These are phyloP conservation scores for Suillus cothurnatus DNA, from an alignment of 768 basidiomycete species.

Conservation along the genomic window DNA sequence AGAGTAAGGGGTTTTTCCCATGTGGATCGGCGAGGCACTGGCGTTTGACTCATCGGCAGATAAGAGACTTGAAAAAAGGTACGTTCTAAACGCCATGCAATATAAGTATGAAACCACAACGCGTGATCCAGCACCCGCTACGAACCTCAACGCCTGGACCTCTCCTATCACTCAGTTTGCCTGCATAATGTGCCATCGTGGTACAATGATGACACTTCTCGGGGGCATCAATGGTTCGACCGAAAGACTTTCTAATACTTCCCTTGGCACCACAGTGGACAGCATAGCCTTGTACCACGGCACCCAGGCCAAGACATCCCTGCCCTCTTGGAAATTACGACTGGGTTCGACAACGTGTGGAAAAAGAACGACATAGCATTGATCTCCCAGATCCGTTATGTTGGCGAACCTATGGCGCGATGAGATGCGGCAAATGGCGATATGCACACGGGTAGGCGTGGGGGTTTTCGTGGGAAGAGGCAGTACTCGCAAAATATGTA, in stretches of 20 bases:
- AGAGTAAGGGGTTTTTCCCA: neutral
- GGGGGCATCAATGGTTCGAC: constrained; percentile 32
- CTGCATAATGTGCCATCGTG: constrained; percentile 27
- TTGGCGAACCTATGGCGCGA: constrained; percentile 20
- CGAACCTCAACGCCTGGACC: neutral
- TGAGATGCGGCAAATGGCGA: constrained; percentile 46
- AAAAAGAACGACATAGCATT: constrained; percentile 39
- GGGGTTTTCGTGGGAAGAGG: constrained; percentile 33
- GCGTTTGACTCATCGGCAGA: neutral
- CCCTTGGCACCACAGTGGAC: constrained; percentile 14
- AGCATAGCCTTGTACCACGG: constrained; percentile 51
- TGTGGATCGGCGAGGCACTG: neutral
- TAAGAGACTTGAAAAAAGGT: neutral
- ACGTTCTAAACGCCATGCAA: neutral
- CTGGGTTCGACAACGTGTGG: constrained; percentile 21
- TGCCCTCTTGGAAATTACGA: constrained; percentile 43
- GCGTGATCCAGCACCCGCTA: neutral
- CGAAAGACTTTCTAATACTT: constrained; percentile 21
- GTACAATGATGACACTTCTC: constrained; percentile 31
- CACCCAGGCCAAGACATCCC: constrained; percentile 47
- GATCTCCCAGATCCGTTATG: constrained; percentile 21
- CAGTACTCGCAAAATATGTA: constrained; percentile 46
- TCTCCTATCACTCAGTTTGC: neutral
- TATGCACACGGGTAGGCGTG: constrained; percentile 31
- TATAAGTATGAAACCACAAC: neutral